These are phyloP conservation scores for Triticum monococcum DNA, from an alignment of 176 grass and related monocot species.

Conservation along the genomic window DNA sequence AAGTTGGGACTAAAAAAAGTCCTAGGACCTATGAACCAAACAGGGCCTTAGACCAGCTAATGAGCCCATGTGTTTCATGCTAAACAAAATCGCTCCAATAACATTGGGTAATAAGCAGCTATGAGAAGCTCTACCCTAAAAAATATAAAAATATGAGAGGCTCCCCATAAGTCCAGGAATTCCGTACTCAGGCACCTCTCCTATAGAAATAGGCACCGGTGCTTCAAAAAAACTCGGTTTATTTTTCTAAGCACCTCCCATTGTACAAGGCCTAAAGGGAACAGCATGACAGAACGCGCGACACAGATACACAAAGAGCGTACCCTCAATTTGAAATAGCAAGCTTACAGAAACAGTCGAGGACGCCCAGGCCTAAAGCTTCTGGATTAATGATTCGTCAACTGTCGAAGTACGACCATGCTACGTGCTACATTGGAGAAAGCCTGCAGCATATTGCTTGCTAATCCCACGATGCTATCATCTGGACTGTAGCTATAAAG, in stretches of 20 bases:
- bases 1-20: too few species aligned
- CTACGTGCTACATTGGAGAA: neutral
- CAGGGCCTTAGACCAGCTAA: neutral
- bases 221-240: too few species aligned
- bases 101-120: neutral
- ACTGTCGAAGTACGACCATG: neutral
- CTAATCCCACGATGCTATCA: neutral
- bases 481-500: slow-evolving; percentile 9
- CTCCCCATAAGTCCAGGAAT: neutral
- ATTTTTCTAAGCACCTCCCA: too few species aligned
- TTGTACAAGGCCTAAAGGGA: too few species aligned
- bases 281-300: neutral
- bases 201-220: too few species aligned
- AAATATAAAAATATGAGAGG: neutral
- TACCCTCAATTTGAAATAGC: neutral
- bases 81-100: neutral
- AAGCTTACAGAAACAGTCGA: neutral
- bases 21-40: too few species aligned
- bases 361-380: neutral
- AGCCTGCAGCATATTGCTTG: neutral
- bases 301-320: neutral
- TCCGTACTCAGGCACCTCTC: neutral
- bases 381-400: neutral
- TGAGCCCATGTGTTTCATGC: neutral
- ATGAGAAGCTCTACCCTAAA: neutral